Evolutionary conservation across 352 stramenopile species (phyloP), one percentile per base, ranked within the genome.

Genomic region (Globisporangium yorkense): DNA sequence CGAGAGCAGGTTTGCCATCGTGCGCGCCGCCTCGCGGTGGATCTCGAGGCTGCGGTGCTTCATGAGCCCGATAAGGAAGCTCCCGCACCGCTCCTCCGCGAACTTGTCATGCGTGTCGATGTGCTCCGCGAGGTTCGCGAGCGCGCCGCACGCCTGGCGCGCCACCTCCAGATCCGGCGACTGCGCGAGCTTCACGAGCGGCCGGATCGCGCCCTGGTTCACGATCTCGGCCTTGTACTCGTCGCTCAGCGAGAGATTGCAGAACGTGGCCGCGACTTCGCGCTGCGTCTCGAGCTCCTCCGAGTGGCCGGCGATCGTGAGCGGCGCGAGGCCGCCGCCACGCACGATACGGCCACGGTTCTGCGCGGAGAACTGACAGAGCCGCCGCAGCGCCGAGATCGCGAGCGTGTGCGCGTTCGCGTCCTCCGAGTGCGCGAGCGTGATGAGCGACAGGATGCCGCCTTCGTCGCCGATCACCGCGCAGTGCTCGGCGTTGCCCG

Each of bases 81-180:
- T 67, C 5, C 88, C 85, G 43, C 88, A 88, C 6, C 76, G 74
- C 52, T 75, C 75, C 2, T 75, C 75, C 1, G 78, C 83, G 41
- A 99, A 97, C 33, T 77, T 65, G n/a, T 83, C 68, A 70, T 98
- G 96, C 2, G 92, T 98, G 35, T 97, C 87, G 21, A 97, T 64
- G 50, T 98, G 92, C 63, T 98, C 96, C 2, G 94, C 90, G 0
- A 99, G 68, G 62, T 98, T 98, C 21, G 91, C 94, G 2, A 98
- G 74, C 24, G 94, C 86, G 12, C 93, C 91, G 37, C 97, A 94
- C 20, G 92, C 84, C 53, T 98, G 87, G 6, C 89, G 83, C 0
- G 94, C 89, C 6, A 97, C 93, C 52, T 98, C 94, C 13, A 95
- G 65, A 61, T 99, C 94, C 9, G 83, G 68, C 29, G 87, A 97